Conservation (phyloP, 352 stramenopile genomes). For the Ochromonadaceae sp. region DNA sequence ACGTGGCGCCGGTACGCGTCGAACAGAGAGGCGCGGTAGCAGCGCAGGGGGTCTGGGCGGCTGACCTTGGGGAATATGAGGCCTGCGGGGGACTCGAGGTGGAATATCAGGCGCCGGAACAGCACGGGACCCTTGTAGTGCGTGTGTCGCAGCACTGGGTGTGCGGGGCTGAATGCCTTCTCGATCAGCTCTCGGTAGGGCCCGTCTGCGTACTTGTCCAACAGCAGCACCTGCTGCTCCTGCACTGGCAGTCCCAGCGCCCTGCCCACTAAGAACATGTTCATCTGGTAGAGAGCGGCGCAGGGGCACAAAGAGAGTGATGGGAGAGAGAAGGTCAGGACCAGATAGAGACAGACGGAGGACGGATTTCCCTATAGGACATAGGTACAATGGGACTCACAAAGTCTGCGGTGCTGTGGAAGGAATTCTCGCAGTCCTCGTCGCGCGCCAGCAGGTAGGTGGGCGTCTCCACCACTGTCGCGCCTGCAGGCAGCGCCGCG, state of each 20-base stretch:
- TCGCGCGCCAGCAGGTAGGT: constrained; percentile 27
- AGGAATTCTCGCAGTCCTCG: constrained; percentile 30
- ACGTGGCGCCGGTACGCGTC: constrained; percentile 1
- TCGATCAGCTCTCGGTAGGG: constrained; percentile 24
- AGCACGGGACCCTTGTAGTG: constrained; percentile 1
- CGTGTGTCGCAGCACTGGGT: background rate
- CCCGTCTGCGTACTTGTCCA: constrained; percentile 22
- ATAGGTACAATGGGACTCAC: constrained; percentile 7
- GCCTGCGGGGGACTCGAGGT: constrained; percentile 27
- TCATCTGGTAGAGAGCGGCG: constrained; percentile 6
- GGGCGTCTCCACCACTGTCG: background rate
- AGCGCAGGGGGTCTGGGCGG: constrained; percentile 4
- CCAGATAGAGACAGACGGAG: background rate
- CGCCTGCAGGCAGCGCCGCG: background rate
- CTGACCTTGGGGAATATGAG: constrained; percentile 28
- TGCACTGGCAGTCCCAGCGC: constrained; percentile 2
- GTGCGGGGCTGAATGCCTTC: constrained; percentile 12
- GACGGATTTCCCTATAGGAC: background rate
- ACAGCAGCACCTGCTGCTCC: constrained; percentile 23
- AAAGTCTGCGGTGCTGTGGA: constrained; percentile 27
- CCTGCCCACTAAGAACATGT: constrained; percentile 22
- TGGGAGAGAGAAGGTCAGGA: background rate
- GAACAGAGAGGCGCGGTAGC: background rate
- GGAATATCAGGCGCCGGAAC: constrained; percentile 23
- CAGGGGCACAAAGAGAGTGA: background rate